Conservation (phyloP, 1,139 yeast species). For the Zygotorulaspora mrakii region DNA sequence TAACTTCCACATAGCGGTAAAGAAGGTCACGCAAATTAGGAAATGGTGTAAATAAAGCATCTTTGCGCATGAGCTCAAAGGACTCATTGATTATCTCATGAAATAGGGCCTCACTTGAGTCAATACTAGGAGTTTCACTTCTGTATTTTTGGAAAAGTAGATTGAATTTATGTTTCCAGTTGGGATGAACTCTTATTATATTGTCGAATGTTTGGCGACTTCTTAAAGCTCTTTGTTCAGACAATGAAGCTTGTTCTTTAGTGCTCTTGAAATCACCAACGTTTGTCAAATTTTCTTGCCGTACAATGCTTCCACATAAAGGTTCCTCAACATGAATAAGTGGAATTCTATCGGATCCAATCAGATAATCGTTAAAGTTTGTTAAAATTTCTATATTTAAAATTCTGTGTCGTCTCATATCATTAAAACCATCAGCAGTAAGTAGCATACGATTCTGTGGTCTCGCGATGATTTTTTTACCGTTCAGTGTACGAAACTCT, state of each 20-base stretch:
- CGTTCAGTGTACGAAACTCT: conserved; percentile 53
- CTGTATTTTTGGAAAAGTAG: conserved; percentile 29
- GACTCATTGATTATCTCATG: conserved; percentile 18
- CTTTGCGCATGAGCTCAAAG: conserved; percentile 17
- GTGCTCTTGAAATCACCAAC: neutral
- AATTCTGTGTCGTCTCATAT: conserved; percentile 46
- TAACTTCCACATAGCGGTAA: conserved; percentile 67
- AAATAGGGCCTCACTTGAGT: conserved; percentile 21
- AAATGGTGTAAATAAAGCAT: conserved; percentile 39
- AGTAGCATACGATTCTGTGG: conserved; percentile 49
- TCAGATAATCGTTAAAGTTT: conserved; percentile 46
- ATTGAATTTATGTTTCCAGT: conserved; percentile 30
- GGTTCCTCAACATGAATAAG: conserved; percentile 52
- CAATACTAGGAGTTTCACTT: conserved; percentile 13
- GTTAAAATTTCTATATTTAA: conserved; percentile 44
- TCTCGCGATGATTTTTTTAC: conserved; percentile 52
- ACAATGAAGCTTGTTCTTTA: neutral
- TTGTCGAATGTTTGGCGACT: conserved; percentile 21
- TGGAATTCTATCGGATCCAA: conserved; percentile 43
- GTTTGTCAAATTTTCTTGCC: conserved; percentile 3
- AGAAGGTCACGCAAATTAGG: conserved; percentile 52
- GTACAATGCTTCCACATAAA: conserved; percentile 40
- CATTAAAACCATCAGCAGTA: conserved; percentile 56
- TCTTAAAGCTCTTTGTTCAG: conserved; percentile 9
- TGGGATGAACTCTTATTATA: conserved; percentile 25